Conservation (phyloP, 2,329 filamentous ascomycete genomes). For the Camillea tinctor region DNA sequence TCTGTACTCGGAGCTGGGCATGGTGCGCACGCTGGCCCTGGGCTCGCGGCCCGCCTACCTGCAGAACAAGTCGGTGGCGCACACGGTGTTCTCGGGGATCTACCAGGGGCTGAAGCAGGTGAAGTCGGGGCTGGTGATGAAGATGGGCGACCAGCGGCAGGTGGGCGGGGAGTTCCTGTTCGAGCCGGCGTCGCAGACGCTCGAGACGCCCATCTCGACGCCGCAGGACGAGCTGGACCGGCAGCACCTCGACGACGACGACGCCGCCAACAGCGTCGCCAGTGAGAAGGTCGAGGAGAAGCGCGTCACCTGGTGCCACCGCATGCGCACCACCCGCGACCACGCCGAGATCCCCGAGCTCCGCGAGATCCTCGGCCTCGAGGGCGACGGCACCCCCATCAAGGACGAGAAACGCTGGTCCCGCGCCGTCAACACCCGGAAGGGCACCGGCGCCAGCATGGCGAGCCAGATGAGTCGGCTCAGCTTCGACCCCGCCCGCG, state of each 20-base stretch:
- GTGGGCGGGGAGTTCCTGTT: conserved; percentile 81
- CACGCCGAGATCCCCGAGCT: conserved; percentile 71
- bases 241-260: conserved; percentile 13
- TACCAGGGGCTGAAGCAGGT: conserved; percentile 60
- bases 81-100: conserved; percentile 50
- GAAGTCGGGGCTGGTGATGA: conserved; percentile 55
- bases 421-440: conserved; percentile 46
- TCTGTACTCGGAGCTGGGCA: conserved; percentile 66
- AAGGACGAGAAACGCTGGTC: conserved; percentile 45
- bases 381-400: conserved; percentile 36
- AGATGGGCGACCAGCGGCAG: conserved; percentile 65
- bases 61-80: conserved; percentile 48
- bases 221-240: conserved; percentile 31
- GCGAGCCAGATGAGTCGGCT: conserved; percentile 47
- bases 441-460: conserved; percentile 54
- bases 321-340: conserved; percentile 77
- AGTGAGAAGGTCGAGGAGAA: conserved; percentile 46
- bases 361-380: conserved; percentile 60
- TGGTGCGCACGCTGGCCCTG: conserved; percentile 62
- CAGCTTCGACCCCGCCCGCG: conserved; percentile 33
- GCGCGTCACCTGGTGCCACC: conserved; percentile 73
- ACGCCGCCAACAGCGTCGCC: conserved; percentile 1
- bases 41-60: conserved; percentile 65
- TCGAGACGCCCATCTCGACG: conserved; percentile 45
- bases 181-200: conserved; percentile 45